Evolutionary conservation across 2,329 filamentous ascomycete species (phyloP), one percentile per base, ranked within the genome.

Genomic region (Aureobasidium sp.): DNA sequence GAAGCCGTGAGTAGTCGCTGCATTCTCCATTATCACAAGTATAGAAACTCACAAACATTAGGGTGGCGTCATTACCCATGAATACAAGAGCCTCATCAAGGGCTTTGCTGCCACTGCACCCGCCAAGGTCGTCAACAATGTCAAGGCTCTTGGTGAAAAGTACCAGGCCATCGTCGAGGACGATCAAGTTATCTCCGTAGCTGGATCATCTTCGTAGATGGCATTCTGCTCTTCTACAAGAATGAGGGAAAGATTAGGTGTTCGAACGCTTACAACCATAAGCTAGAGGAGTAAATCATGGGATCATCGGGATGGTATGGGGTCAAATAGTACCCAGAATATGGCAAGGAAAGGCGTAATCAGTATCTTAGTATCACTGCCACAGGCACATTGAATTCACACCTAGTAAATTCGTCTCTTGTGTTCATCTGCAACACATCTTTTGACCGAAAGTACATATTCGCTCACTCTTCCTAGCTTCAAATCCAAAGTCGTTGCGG

Each of bases 51-150:
- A 42, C 51, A 29, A 44, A 27, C 5, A n/a, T 7, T 67, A 83
- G 79, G 81, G 89, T 55, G 90, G 90, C 42, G 76, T 83, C 55
- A 90, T 96, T 68, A 94, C 88, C 25, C 90, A 95, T 77, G 69
- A 70, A 51, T 72, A 73, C 65, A 60, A 60, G 25, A 66, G 56
- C 45, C 61, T 73, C 9, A 71, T 74, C 66, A 69, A 68, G 60
- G 72, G 64, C 42, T 71, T 70, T 52, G 67, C 68, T 12, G 68
- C 87, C 57, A 85, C 87, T 66, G 87, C 87, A 37, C 86, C 90
- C 1, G 83, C 84, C 63, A 84, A 85, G 68, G 82, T 86, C 22
- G 79, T 96, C 62, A 81, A 90, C 63, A 81, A 80, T 5, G 82
- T 96, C 34, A 82, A 87, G 67, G 77, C 84, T 1, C 79, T 84